These are phyloP conservation scores for Hypomyces perniciosus DNA, from an alignment of 2,329 filamentous ascomycete species.

Conservation along the genomic window DNA sequence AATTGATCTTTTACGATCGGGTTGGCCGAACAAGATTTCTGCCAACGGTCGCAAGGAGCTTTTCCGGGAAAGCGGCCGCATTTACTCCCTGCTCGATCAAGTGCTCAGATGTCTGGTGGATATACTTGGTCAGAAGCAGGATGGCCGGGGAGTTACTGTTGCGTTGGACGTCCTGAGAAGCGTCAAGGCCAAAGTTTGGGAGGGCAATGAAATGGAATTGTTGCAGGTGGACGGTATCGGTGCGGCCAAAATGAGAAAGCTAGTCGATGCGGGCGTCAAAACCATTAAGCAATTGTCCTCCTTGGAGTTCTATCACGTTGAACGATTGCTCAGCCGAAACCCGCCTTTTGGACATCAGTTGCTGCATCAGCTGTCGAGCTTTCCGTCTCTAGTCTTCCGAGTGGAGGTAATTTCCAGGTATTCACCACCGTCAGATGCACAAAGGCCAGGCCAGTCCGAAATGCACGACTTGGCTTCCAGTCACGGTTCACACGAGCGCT, in stretches of 20 bases:
- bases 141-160: slow-evolving; percentile 61
- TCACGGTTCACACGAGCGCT: slow-evolving; percentile 23
- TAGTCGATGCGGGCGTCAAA: slow-evolving; percentile 63
- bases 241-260: slow-evolving; percentile 64
- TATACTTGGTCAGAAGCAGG: slow-evolving; percentile 35
- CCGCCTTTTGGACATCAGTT: slow-evolving; percentile 75
- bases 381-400: slow-evolving; percentile 53
- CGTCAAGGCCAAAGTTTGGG: slow-evolving; percentile 71
- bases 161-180: slow-evolving; percentile 74
- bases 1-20: slow-evolving; percentile 57
- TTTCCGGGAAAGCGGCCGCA: slow-evolving; percentile 23
- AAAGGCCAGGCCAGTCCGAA: not conserved
- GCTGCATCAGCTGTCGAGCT: slow-evolving; percentile 57
- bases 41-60: slow-evolving; percentile 28
- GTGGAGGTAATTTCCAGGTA: slow-evolving; percentile 27
- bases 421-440: not conserved
- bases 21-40: slow-evolving; percentile 48
- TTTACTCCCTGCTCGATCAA: slow-evolving; percentile 29
- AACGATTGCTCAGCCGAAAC: slow-evolving; percentile 69
- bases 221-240: slow-evolving; percentile 79
- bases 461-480: too few relatives aligned
- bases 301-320: slow-evolving; percentile 66
- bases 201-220: slow-evolving; percentile 72
- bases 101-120: slow-evolving; percentile 34
- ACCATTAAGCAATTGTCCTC: slow-evolving; percentile 64